phyloP scores from a whole-genome alignment of 1,284 basidiomycete species.

The Boletellus deceptivus region DNA sequence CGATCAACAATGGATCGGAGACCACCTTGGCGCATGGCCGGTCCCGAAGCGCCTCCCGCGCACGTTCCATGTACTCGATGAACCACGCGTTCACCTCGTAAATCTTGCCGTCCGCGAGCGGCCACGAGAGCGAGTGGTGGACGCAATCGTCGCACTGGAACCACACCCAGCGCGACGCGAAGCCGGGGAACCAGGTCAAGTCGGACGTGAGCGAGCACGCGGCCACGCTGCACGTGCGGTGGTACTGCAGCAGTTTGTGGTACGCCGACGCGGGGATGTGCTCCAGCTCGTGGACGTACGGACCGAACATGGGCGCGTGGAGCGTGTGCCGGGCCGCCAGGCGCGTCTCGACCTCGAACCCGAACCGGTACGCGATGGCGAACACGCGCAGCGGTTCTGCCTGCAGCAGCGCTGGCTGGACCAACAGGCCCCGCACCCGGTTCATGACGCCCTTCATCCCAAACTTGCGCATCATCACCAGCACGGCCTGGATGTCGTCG shows the following conservation, averaged over 20 bases:
- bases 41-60: slow-evolving; percentile 31
- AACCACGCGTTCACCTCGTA: slow-evolving; percentile 36
- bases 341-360: slow-evolving; percentile 28
- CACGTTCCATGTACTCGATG: slow-evolving; percentile 34
- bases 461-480: slow-evolving; percentile 35
- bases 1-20: slow-evolving; percentile 29
- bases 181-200: slow-evolving; percentile 37
- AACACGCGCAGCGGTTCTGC: slow-evolving; percentile 32
- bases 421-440: slow-evolving; percentile 24
- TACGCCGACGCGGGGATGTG: slow-evolving; percentile 35
- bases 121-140: slow-evolving; percentile 33
- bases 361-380: slow-evolving; percentile 33
- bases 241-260: slow-evolving; percentile 36
- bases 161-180: slow-evolving; percentile 39
- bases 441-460: slow-evolving; percentile 33
- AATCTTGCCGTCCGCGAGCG: slow-evolving; percentile 34
- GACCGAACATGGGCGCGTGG: slow-evolving; percentile 32
- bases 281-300: slow-evolving; percentile 35
- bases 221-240: slow-evolving; percentile 34
- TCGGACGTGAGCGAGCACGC: slow-evolving; percentile 34
- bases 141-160: slow-evolving; percentile 36
- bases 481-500: slow-evolving; percentile 33
- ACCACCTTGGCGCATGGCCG: slow-evolving; percentile 33
- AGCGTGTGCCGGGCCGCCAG: slow-evolving; percentile 32
- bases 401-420: slow-evolving; percentile 26